Conservation (phyloP, 495 filamentous ascomycete species). For the Friedmanniomyces endolithicus region DNA sequence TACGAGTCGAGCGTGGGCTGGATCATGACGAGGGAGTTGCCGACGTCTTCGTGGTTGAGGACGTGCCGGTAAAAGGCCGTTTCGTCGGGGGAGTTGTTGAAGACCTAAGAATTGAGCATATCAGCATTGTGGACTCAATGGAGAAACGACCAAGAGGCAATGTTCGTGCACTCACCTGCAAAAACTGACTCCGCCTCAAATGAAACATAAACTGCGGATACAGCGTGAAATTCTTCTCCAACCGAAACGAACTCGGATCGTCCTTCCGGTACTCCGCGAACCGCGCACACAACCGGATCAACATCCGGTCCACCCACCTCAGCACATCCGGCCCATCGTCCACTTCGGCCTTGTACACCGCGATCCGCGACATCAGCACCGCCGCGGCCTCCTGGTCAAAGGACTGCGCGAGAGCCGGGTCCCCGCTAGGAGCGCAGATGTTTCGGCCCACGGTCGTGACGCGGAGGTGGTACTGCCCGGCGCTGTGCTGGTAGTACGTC, state of each 20-base stretch:
- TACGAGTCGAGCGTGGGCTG: conserved; percentile 97
- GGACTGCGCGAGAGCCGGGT: conserved; percentile 93
- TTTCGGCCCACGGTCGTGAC: conserved; percentile 90
- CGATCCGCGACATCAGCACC: conserved; percentile 95
- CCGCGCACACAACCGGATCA: conserved; percentile 89
- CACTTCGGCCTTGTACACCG: conserved; percentile 97
- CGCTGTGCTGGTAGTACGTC: conserved; percentile 97
- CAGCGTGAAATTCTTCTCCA: conserved; percentile 98
- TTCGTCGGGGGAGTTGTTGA: conserved; percentile 98
- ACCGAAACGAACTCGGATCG: conserved; percentile 89
- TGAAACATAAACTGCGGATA: conserved; percentile 99
- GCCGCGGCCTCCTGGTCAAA: conserved; percentile 98
- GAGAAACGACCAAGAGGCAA: too few species aligned
- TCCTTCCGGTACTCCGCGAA: conserved; percentile 99
- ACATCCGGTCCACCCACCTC: conserved; percentile 97
- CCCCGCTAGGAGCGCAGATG: conserved; percentile 85
- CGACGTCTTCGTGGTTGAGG: conserved; percentile 92
- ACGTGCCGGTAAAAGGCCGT: conserved; percentile 98
- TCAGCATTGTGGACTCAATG: too few species aligned
- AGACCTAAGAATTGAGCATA: conserved; percentile 35
- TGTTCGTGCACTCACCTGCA: conserved; percentile 68
- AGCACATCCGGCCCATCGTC: conserved; percentile 98
- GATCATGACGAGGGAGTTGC: conserved; percentile 97
- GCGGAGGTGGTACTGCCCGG: conserved; percentile 87
- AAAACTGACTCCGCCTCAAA: conserved; percentile 86